phyloP scores from a whole-genome alignment of 352 stramenopile species.

The Pythium sp. region DNA sequence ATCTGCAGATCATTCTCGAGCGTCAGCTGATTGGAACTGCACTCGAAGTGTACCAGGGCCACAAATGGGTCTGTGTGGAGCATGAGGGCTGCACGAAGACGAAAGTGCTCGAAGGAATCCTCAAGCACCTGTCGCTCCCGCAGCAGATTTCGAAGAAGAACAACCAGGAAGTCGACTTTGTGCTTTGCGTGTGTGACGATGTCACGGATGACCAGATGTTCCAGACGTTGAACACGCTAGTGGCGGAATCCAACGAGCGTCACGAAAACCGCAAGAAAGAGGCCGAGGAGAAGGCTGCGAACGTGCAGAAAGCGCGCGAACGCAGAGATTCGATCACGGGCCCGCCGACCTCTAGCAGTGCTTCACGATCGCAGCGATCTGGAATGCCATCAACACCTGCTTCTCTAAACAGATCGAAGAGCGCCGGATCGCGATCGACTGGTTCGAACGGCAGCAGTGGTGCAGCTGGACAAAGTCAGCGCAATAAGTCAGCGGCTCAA shows the following conservation, averaged over 20 bases:
- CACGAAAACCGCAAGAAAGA: constrained; percentile 50
- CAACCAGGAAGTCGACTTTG: constrained; percentile 82
- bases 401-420: constrained; percentile 17
- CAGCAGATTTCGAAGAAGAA: constrained; percentile 65
- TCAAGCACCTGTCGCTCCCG: constrained; percentile 68
- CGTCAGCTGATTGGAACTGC: constrained; percentile 80
- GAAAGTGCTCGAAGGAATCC: constrained; percentile 67
- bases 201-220: constrained; percentile 91
- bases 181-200: constrained; percentile 88
- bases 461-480: neutral
- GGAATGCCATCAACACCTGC: neutral
- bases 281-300: constrained; percentile 27
- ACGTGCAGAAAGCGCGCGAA: constrained; percentile 25
- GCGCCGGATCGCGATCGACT: constrained; percentile 7
- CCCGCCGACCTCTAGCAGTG: constrained; percentile 4
- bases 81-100: constrained; percentile 80
- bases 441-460: neutral
- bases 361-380: constrained; percentile 9
- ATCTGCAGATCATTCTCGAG: constrained; percentile 89
- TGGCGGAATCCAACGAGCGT: constrained; percentile 70
- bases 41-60: constrained; percentile 85
- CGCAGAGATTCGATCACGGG: constrained; percentile 25
- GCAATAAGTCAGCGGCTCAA: neutral
- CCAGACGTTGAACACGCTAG: constrained; percentile 77
- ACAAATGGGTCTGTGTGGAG: constrained; percentile 80